Base-by-base conservation (phyloP, 2,329 filamentous ascomycete genomes). In the Penicillium sp. region DNA sequence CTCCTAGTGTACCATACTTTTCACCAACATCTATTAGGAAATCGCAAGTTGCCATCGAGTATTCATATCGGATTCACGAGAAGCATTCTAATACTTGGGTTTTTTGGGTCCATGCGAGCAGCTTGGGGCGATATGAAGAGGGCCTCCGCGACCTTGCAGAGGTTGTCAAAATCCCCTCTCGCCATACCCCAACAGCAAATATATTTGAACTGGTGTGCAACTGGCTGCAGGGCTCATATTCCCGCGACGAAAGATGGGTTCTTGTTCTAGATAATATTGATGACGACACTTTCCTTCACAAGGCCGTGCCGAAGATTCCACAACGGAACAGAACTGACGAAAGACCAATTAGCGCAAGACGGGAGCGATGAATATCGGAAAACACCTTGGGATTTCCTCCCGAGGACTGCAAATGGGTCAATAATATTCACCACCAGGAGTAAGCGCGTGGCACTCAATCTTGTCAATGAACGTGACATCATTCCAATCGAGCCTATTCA, bases 81-180 rank as follows among this genome's bases (percentile, higher is more conserved):
- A 52, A 45, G 14, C 66, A 55, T 18, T 62, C 66, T 0, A 26
- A 66, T n/a, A 68, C 60, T 14, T 71, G 61, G 60, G 59, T 75
- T 23, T 74, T 75, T 48, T 77, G 69, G 74, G 58, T 75, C 6
- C 60, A 75, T 52, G 68, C 69, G 3, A 69, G 65, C 45, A 71
- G 68, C n/a, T 3, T 6, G n/a, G 13, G 19, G 3, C 63, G 70
- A 5, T 71, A 75, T 36, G 67, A 75, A 55, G 63, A 73, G 45
- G 63, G 65, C 24, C 75, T 64, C 51, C 64, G 58, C 49, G 63
- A 71, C n/a, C 69, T 77, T 58, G 70, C 71, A 16, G 60, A 70
- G 23, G 43, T 33, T 1, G 58, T 68, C 6, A 67, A 67, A 52
- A 53, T 77, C 8, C 52, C 60, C 6, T 64, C 65, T 3, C 63